phyloP scores from a whole-genome alignment of 306 rosid species.

The Vigna hirtella region DNA sequence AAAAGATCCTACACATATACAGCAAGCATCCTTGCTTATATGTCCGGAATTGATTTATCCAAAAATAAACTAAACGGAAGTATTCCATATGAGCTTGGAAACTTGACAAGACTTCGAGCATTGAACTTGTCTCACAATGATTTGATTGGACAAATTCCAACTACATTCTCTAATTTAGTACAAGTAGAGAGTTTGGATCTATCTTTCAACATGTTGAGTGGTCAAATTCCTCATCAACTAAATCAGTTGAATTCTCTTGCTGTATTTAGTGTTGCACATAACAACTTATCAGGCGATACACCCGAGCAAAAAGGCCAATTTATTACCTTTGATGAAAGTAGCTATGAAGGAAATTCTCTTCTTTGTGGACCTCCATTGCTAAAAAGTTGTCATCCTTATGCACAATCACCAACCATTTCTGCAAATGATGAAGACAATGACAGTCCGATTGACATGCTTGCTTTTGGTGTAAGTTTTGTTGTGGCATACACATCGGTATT shows the following conservation, averaged over 20 bases:
- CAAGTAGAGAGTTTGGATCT: conserved; percentile 11
- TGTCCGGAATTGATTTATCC: neutral
- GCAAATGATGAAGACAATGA: neutral
- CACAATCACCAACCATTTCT: neutral
- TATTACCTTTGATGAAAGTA: conserved; percentile 34
- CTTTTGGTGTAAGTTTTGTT: neutral
- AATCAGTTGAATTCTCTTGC: neutral
- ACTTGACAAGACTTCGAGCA: neutral
- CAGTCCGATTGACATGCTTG: neutral
- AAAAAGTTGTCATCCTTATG: neutral
- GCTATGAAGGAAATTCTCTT: conserved; percentile 33
- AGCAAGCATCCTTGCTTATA: neutral
- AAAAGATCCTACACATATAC: conserved; percentile 12
- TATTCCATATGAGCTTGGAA: conserved; percentile 33
- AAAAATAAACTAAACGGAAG: neutral
- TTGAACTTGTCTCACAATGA: neutral
- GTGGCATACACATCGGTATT: neutral
- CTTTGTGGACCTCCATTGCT: conserved; percentile 36
- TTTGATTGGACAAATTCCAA: neutral
- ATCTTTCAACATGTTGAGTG: conserved; percentile 7
- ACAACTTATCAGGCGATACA: neutral
- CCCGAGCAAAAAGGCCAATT: conserved; percentile 4
- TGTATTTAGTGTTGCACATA: neutral
- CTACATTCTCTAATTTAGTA: neutral
- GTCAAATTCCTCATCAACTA: neutral